Percentiles rank a stretch among this genome's conserved stretches.
Evolutionary conservation across 1,284 basidiomycete genomes (phyloP).

Genomic region (Stygiomarasmius scandens): DNA sequence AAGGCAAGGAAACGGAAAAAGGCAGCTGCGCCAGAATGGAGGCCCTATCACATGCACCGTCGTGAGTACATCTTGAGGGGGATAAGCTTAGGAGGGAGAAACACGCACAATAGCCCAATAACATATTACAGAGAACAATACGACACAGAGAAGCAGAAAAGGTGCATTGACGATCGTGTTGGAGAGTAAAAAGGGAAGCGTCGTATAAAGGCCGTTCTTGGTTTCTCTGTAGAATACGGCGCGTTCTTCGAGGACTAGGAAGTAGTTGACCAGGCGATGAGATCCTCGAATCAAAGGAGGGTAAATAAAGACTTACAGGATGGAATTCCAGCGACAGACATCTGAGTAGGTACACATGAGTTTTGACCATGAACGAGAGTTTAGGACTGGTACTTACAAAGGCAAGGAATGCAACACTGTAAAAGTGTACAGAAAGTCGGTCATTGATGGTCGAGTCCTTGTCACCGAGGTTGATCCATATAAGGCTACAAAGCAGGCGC

Average conservation of each 20-base stretch:
- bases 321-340: slow-evolving; percentile 53
- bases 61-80: slow-evolving; percentile 1
- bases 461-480: slow-evolving; percentile 57
- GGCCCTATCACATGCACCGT: slow-evolving; percentile 37
- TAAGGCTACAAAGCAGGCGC: slow-evolving; percentile 36
- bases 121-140: slow-evolving; percentile 48
- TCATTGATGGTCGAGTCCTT: slow-evolving; percentile 43
- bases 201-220: slow-evolving; percentile 61
- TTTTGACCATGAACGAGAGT: too few relatives aligned
- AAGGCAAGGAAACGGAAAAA: slow-evolving; percentile 62
- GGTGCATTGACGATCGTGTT: slow-evolving; percentile 62
- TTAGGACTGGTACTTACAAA: slow-evolving; percentile 46
- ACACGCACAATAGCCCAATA: slow-evolving; percentile 43
- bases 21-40: slow-evolving; percentile 47
- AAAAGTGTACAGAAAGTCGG: slow-evolving; percentile 49
- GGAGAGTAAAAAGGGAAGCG: slow-evolving; percentile 50
- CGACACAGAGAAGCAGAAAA: slow-evolving; percentile 55
- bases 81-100: background rate
- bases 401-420: slow-evolving; percentile 60
- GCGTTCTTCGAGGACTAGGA: slow-evolving; percentile 50
- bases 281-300: background rate
- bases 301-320: slow-evolving; percentile 38
- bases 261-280: background rate
- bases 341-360: too few relatives aligned
- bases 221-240: slow-evolving; percentile 55